Percentiles rank a stretch among this genome's conserved stretches.
phyloP scores from a whole-genome alignment of 805 yeast genomes.

The Ogataea pini region DNA sequence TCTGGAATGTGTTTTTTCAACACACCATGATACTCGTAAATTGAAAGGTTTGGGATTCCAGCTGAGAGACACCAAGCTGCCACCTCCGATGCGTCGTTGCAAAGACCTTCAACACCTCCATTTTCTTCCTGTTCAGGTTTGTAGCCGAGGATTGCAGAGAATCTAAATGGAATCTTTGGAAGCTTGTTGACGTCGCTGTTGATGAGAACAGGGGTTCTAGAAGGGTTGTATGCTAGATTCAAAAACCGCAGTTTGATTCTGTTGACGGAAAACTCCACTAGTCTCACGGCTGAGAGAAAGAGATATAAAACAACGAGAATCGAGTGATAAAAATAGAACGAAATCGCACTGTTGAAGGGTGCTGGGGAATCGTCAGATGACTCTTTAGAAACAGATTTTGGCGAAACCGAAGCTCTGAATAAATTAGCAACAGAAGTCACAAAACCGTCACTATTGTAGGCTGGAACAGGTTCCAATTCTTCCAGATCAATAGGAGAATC shows the following conservation, averaged over 20 bases:
- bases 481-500: conserved; percentile 8
- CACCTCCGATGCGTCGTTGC: conserved; percentile 74
- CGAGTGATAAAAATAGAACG: conserved; percentile 45
- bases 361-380: conserved; percentile 6
- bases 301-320: conserved; percentile 55
- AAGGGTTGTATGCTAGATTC: conserved; percentile 64
- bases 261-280: conserved; percentile 52
- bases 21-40: conserved; percentile 80
- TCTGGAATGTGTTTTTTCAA: conserved; percentile 56
- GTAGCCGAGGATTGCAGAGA: conserved; percentile 74
- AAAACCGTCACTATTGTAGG: conserved; percentile 22
- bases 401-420: conserved; percentile 22
- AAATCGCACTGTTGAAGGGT: conserved; percentile 4
- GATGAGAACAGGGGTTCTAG: conserved; percentile 80
- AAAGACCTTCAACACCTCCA: conserved; percentile 82
- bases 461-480: conserved; percentile 19
- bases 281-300: conserved; percentile 55
- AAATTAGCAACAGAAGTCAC: conserved; percentile 22
- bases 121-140: conserved; percentile 81
- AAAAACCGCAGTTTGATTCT: conserved; percentile 56
- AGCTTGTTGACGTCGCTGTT: conserved; percentile 77
- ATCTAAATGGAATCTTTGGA: conserved; percentile 71
- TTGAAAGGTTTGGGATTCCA: conserved; percentile 70
- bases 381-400: conserved; percentile 13
- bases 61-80: conserved; percentile 87